Evolutionary conservation across 202 grass and related monocot genomes (phyloP).

Genomic region (Dendrocalamus latiflorus): DNA sequence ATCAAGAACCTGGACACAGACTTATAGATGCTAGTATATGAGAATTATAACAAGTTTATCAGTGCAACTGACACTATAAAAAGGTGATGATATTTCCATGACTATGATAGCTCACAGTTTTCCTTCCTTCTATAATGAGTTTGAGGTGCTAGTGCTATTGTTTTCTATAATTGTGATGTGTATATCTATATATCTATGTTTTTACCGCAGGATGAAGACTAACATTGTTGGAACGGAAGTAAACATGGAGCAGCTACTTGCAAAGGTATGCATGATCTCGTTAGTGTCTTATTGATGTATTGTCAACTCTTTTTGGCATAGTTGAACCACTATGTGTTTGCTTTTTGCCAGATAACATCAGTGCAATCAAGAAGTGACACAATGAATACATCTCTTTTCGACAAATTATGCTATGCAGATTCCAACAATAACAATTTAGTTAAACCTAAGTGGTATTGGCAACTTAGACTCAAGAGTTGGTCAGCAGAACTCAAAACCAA

Average conservation of each 20-base stretch:
- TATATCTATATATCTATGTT: slow-evolving; percentile 13
- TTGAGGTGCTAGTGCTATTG: slow-evolving; percentile 22
- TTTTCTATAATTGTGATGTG: slow-evolving; percentile 10
- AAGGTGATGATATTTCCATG: slow-evolving; percentile 45
- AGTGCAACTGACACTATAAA: slow-evolving; percentile 97
- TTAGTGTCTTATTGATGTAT: slow-evolving; percentile 21
- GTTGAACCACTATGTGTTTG: slow-evolving; percentile 10
- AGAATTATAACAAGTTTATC: slow-evolving; percentile 99
- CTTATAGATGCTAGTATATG: slow-evolving; percentile 98
- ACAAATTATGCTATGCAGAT: slow-evolving; percentile 31
- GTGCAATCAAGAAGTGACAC: slow-evolving; percentile 94
- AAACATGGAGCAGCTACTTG: slow-evolving; percentile 92
- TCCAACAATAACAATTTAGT: no score
- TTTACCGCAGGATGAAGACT: slow-evolving; percentile 79
- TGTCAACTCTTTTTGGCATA: background rate
- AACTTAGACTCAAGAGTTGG: no score
- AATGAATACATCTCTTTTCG: slow-evolving; percentile 89
- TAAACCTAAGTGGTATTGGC: no score
- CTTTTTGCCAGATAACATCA: slow-evolving; percentile 73
- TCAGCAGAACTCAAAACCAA: no score
- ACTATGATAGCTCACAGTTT: background rate
- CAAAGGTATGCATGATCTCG: slow-evolving; percentile 49
- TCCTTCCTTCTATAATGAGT: background rate
- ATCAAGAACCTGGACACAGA: slow-evolving; percentile 99
- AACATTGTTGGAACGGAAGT: slow-evolving; percentile 91